A percentile compares a stretch with the other conserved stretches of the same genome.
phyloP scores from a whole-genome alignment of 2,329 filamentous ascomycete genomes.

The Colletotrichum sp. region DNA sequence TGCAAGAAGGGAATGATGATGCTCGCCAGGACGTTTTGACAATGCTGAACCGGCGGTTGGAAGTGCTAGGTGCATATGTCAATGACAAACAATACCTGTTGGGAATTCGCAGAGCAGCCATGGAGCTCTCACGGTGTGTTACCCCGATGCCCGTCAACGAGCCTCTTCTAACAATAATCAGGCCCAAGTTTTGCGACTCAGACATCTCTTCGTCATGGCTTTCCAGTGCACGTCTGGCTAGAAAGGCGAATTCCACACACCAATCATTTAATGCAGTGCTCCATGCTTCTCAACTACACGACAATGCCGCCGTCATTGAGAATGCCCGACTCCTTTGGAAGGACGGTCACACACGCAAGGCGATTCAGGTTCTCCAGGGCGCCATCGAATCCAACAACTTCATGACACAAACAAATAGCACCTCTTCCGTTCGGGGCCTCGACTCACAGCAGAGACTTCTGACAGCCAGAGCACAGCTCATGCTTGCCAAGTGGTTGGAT shows the following conservation, averaged over 20 bases:
- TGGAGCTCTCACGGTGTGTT: constrained; percentile 76
- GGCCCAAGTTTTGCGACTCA: constrained; percentile 66
- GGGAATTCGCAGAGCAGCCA: constrained; percentile 82
- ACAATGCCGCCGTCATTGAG: constrained; percentile 89
- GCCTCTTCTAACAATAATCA: constrained; percentile 26
- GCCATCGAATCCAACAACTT: constrained; percentile 86
- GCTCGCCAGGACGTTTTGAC: constrained; percentile 51
- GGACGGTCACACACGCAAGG: constrained; percentile 91
- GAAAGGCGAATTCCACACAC: constrained; percentile 82
- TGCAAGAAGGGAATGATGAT: constrained; percentile 44
- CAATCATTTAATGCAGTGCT: constrained; percentile 95
- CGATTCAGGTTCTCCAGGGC: constrained; percentile 87
- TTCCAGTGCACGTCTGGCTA: constrained; percentile 80
- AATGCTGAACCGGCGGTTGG: constrained; percentile 77
- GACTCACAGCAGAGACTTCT: constrained; percentile 63
- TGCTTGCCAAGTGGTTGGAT: constrained; percentile 97
- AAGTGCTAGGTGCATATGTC: constrained; percentile 86
- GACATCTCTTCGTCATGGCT: constrained; percentile 89
- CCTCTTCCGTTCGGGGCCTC: constrained; percentile 42
- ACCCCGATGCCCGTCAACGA: background rate
- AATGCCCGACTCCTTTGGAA: constrained; percentile 93
- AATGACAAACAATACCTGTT: constrained; percentile 94
- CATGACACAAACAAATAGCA: constrained; percentile 51
- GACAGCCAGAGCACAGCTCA: constrained; percentile 80
- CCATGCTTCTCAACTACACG: constrained; percentile 83